Base-by-base conservation (phyloP, 345 rosid species). In the Leavenworthia alabamica region DNA sequence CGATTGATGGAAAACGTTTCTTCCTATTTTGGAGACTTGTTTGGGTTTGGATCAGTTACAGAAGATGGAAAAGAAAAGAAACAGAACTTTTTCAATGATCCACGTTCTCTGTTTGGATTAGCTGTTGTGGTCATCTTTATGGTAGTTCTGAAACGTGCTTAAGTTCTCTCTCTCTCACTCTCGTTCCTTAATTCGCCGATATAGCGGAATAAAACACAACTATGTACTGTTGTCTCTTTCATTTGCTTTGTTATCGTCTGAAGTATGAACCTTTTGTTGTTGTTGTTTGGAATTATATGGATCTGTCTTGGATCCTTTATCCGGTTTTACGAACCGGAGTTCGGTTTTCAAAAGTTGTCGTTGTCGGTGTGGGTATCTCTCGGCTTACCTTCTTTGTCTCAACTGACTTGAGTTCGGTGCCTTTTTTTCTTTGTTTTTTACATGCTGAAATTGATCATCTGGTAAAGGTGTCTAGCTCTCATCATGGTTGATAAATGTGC, bases 101-200 rank as follows among this genome's bases (percentile, higher is more conserved):
- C 79, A 60, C 69, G 73, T 15, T 41, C 82, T 8, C 23, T 90
- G 14, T 64, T 85, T 77, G 93, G 75, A 42, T 69, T 87, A 79
- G 93, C 81, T 10, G 74, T 82, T 31, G 68, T 80, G 75, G 89
- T 79, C 26, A 78, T 87, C 16, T 67, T 79, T 51, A 69, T 87
- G 72, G 90, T 85, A 28, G 70, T 83, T 62, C 37, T 85, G 62
- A 90, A 71, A 80, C 84, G 93, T 44, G 71, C 12, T 45, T 87
- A 66, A 70, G 42, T 27, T 67, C 2, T 36, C 41, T n/a, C 41
- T 5, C 11, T 64, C n/a, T n/a, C n/a, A n/a, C n/a, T n/a, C 7
- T 6, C 0, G 16, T 24, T 12, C 14, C 12, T 13, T 8, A 81
- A 81, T 81, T 69, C 72, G 84, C 35, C 77, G 78, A 80, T 71